Evolutionary conservation across 768 basidiomycete species (phyloP).

Genomic region (Pleurotus sapidus): DNA sequence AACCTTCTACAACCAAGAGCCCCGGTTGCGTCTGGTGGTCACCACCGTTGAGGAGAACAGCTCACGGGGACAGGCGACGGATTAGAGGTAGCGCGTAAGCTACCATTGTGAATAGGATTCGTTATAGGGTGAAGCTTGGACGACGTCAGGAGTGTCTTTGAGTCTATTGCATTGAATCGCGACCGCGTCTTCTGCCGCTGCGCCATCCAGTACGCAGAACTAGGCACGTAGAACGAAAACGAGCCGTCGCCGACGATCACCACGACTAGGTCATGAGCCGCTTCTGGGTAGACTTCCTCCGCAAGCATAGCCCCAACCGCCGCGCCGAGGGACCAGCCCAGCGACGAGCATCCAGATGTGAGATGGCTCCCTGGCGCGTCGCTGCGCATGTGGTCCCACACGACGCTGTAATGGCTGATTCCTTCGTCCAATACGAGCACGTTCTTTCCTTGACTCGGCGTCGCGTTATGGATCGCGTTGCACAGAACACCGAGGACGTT

Average conservation of each 20-base stretch:
- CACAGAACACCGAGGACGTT: conserved; percentile 51
- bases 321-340: conserved; percentile 69
- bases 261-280: conserved; percentile 49
- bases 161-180: background rate
- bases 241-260: conserved; percentile 69
- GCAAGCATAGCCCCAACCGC: conserved; percentile 59
- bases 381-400: conserved; percentile 59
- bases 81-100: conserved; percentile 36
- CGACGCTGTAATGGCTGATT: conserved; percentile 50
- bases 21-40: conserved; percentile 1
- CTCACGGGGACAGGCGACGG: conserved; percentile 16
- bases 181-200: conserved; percentile 52
- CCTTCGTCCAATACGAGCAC: conserved; percentile 60
- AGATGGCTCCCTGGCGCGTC: conserved; percentile 48
- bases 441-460: conserved; percentile 32
- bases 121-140: conserved; percentile 6
- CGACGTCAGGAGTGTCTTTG: conserved; percentile 1
- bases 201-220: conserved; percentile 72
- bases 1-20: conserved; percentile 2
- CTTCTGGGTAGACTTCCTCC: conserved; percentile 20
- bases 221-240: conserved; percentile 64
- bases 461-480: conserved; percentile 30
- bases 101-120: conserved; percentile 25
- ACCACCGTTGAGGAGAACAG: conserved; percentile 6
- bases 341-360: conserved; percentile 58